These are phyloP conservation scores for Phylloporus arenicola DNA, from an alignment of 768 basidiomycete species.

Conservation along the genomic window DNA sequence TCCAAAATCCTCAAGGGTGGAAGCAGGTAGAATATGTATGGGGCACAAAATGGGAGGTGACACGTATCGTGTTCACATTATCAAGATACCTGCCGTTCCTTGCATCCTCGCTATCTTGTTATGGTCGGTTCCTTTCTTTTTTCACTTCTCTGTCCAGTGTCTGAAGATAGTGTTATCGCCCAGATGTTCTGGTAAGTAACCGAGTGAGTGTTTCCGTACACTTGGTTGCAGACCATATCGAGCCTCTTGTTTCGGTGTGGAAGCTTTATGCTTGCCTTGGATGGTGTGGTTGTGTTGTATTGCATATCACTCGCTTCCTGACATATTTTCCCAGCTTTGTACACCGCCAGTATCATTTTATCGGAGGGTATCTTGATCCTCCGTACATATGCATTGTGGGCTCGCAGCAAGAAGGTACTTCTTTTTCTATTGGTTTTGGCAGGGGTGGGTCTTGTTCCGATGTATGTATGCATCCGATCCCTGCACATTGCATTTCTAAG, in stretches of 20 bases:
- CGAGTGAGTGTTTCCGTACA: constrained; percentile 1
- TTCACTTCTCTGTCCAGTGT: neutral
- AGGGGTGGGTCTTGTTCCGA: constrained; percentile 7
- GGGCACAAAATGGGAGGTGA: constrained; percentile 19
- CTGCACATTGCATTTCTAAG: constrained; percentile 1
- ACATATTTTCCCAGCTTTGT: constrained; percentile 10
- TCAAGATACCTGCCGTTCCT: constrained; percentile 26
- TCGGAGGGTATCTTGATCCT: constrained; percentile 21
- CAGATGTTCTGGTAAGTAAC: constrained; percentile 7
- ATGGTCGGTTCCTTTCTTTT: constrained; percentile 7
- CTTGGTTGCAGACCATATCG: neutral
- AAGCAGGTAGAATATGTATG: constrained; percentile 21
- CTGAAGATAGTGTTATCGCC: neutral
- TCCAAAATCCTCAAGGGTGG: neutral
- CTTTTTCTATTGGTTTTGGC: constrained; percentile 15
- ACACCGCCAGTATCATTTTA: constrained; percentile 11
- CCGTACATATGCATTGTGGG: constrained; percentile 25
- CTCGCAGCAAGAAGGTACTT: constrained; percentile 14
- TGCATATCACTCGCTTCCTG: neutral
- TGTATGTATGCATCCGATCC: neutral
- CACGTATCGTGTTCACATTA: constrained; percentile 23
- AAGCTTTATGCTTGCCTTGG: constrained; percentile 11
- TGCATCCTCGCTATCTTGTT: constrained; percentile 13
- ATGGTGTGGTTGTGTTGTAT: constrained; percentile 7
- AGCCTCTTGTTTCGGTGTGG: constrained; percentile 14